A percentile compares a stretch with the other conserved stretches of the same genome.
Conservation (phyloP, 177 flowering plant genomes). For the Tripterygium wilfordii region DNA sequence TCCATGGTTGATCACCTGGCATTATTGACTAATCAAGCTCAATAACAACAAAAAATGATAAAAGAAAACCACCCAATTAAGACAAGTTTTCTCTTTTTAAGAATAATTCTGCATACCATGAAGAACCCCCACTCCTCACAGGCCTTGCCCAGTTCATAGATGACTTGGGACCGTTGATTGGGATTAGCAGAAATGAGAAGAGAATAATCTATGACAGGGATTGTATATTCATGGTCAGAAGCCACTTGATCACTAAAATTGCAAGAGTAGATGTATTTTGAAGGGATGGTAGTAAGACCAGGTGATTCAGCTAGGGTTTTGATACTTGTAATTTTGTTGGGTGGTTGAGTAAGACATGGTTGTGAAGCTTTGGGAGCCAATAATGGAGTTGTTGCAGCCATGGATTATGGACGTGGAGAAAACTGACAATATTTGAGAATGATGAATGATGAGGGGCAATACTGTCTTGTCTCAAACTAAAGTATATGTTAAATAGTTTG, state of each 20-base stretch:
- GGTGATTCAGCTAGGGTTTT: constrained; percentile 39
- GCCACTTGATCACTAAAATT: constrained; percentile 3
- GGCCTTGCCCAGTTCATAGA: constrained; percentile 44
- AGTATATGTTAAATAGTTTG: no score
- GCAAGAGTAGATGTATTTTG: constrained; percentile 24
- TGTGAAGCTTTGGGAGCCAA: not conserved
- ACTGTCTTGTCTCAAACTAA: no score
- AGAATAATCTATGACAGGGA: constrained; percentile 64
- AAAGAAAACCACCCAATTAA: not conserved
- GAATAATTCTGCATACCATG: constrained; percentile 26
- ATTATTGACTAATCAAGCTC: no score
- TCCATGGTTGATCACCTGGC: constrained; percentile 61
- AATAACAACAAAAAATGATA: not conserved
- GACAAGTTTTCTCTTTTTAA: not conserved
- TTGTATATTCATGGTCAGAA: constrained; percentile 10
- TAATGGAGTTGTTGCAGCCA: constrained; percentile 5
- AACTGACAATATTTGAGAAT: not conserved
- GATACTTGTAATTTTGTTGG: constrained; percentile 7
- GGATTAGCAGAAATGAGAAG: constrained; percentile 31
- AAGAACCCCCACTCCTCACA: constrained; percentile 76
- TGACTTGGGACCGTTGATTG: constrained; percentile 35
- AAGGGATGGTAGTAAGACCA: constrained; percentile 40
- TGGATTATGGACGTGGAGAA: not conserved
- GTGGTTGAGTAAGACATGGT: not conserved
- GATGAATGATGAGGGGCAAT: no score